These are phyloP conservation scores for Lentinula aciculospora DNA, from an alignment of 768 basidiomycete genomes.

Conservation along the genomic window DNA sequence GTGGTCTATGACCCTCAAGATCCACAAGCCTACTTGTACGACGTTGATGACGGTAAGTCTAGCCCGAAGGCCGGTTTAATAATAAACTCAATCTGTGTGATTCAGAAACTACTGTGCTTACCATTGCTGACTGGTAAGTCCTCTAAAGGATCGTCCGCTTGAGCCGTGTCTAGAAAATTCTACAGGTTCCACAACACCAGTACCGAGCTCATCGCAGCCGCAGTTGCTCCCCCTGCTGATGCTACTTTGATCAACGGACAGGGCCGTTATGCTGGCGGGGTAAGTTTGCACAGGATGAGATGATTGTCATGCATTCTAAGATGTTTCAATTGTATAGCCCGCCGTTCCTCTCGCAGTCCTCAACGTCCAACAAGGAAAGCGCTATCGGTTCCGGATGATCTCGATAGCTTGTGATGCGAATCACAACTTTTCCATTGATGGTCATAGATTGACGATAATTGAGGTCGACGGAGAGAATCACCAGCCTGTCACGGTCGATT, in stretches of 20 bases:
- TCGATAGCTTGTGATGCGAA: constrained; percentile 39
- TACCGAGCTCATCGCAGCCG: neutral
- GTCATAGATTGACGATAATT: constrained; percentile 33
- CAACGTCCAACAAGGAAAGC: constrained; percentile 32
- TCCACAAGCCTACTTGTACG: constrained; percentile 14
- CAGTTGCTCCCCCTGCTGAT: constrained; percentile 4
- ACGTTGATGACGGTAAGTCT: constrained; percentile 16
- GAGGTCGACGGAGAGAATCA: constrained; percentile 31
- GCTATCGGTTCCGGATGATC: constrained; percentile 54
- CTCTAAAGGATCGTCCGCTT: neutral
- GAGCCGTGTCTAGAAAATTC: neutral
- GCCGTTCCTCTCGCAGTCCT: constrained; percentile 30
- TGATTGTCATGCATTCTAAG: neutral
- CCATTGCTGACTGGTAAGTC: constrained; percentile 6
- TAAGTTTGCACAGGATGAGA: neutral
- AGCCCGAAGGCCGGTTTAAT: too few species aligned
- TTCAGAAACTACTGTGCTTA: constrained; percentile 5
- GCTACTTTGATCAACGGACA: constrained; percentile 11
- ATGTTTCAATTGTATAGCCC: neutral
- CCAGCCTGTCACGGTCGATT: constrained; percentile 29
- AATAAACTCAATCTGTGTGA: neutral
- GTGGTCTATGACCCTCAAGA: constrained; percentile 14
- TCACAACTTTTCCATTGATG: constrained; percentile 37
- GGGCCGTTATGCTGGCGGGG: neutral
- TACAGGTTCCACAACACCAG: neutral